Base-by-base conservation (phyloP, 345 rosid species). In the Heritiera fomes region DNA sequence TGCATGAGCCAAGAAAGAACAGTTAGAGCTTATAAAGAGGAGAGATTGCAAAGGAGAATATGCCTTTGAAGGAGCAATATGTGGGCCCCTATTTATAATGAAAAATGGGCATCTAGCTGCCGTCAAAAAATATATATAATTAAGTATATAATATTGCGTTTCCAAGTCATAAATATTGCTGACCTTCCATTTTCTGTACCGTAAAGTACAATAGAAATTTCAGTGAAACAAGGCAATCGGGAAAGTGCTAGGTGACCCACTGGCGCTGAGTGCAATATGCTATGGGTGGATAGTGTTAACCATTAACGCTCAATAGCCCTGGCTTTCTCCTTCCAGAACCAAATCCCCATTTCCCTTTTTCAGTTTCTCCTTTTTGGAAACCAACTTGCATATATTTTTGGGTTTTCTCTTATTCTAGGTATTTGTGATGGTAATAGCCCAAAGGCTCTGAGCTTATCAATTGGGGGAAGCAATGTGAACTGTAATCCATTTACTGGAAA, bases 61-160 rank as follows among this genome's bases (percentile, higher is more conserved):
- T 77, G 82, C 75, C 41, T 38, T 43, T 7, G 46, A 78, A 15
- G 69, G 74, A 28, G 18, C 28, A 18, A 12, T 12, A 77, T 75
- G 38, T 8, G 30, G 18, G 72, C 78, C 69, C 47, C 69, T 59
- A 73, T 79, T 81, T 80, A 85, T 81, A 77, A 53, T 80, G 15
- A 53, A 63, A 43, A 38, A 41, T 38, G 46, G 50, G 79, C 69
- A 75, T 64, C 13, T 14, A 9, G 6, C 7, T 8, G 68, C 58
- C 13, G 4, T 53, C 11, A 49, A 8, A 75, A 23, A 55, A 60
- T 75, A 59, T 15, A 14, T 61, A 61, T 56, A 56, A 0, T 18
- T n/a, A 56, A 18, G 4, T 55, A n/a, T 18, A 56, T 18, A 56
- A 40, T 30, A 72, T 50, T 53, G 34, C 6, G 28, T 32, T 56